Conservation (phyloP, 2,329 filamentous ascomycete species). For the Tricladium varicosporioides region DNA sequence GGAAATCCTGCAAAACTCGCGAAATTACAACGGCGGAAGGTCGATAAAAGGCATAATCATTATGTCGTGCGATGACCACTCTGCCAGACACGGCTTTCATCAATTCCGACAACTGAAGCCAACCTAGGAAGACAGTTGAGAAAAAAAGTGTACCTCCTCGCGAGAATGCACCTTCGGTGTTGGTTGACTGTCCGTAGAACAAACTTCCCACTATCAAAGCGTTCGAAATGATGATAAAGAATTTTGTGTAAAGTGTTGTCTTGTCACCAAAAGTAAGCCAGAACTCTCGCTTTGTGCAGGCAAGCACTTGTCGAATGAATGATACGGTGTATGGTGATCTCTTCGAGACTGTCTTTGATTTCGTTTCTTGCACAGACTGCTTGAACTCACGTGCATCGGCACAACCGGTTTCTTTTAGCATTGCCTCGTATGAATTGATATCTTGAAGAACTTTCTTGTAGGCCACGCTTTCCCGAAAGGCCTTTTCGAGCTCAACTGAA, state of each 20-base stretch:
- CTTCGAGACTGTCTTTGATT: slow-evolving; percentile 65
- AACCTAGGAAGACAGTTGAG: slow-evolving; percentile 63
- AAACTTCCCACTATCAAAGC: slow-evolving; percentile 74
- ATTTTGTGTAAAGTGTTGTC: slow-evolving; percentile 73
- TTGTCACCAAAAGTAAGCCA: slow-evolving; percentile 77
- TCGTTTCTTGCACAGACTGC: slow-evolving; percentile 61
- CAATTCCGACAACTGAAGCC: slow-evolving; percentile 74
- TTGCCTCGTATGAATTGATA: slow-evolving; percentile 57
- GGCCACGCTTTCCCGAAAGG: slow-evolving; percentile 61
- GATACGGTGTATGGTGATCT: slow-evolving; percentile 76
- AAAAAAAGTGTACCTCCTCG: slow-evolving; percentile 65
- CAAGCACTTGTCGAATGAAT: slow-evolving; percentile 67
- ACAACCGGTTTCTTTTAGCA: slow-evolving; percentile 54
- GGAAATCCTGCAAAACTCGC: slow-evolving; percentile 62
- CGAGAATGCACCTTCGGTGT: slow-evolving; percentile 61
- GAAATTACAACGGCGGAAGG: slow-evolving; percentile 64
- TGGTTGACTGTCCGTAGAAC: slow-evolving; percentile 65
- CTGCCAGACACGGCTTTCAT: slow-evolving; percentile 74
- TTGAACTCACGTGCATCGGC: slow-evolving; percentile 64
- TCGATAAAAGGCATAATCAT: slow-evolving; percentile 68
- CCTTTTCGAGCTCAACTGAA: slow-evolving; percentile 58
- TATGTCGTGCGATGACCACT: slow-evolving; percentile 65
- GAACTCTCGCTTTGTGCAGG: slow-evolving; percentile 69
- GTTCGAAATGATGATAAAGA: slow-evolving; percentile 75
- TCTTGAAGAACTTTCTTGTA: slow-evolving; percentile 62